Evolutionary conservation across 345 rosid genomes (phyloP), one percentile per base, ranked within the genome.

Genomic region (Eucalyptus virginea): DNA sequence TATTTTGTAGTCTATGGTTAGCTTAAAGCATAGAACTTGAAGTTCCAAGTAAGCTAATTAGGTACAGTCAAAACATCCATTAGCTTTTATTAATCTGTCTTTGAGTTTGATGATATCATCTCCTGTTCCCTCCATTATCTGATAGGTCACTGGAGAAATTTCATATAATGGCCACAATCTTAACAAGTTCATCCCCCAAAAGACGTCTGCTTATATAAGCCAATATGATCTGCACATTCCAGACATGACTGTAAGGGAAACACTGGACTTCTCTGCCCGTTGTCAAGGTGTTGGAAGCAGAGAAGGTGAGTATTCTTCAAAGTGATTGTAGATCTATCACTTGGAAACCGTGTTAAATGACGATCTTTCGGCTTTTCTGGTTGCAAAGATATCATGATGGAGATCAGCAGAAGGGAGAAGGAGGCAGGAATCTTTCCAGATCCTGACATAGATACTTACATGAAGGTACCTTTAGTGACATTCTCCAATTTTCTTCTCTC

Each of bases 331-430:
- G 58, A 81, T 44, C 54, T 48, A 17, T 44, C 44, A 17, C 47
- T 48, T 67, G 37, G 32, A 34, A 81, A 51, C 60, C 19, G 65
- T 49, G 60, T 40, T 45, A 48, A 30, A 30, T n/a, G 37, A 60
- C 1, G 11, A n/a, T 87, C 26, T 12, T 67, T 48, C 12, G 5
- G 17, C 56, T 60, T 40, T 67, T 58, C 23, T 34, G 83, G 13
- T 44, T 54, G 6, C 54, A 67, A 87, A 93, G 94, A 93, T 17
- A 91, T 92, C 37, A 90, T 91, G 93, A 65, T 86, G 90, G 94
- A 94, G 88, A 90, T 94, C 30, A 91, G 90, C 49, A 93, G 89
- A 88, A 92, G 93, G 60, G 96, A 94, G 91, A 94, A 91, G 83
- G 90, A 89, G 89, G 93, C 91, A 69, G 94, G 93, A 48, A 92